Evolutionary conservation across 345 rosid genomes (phyloP).

Genomic region (Rhodamnia rubescens): DNA sequence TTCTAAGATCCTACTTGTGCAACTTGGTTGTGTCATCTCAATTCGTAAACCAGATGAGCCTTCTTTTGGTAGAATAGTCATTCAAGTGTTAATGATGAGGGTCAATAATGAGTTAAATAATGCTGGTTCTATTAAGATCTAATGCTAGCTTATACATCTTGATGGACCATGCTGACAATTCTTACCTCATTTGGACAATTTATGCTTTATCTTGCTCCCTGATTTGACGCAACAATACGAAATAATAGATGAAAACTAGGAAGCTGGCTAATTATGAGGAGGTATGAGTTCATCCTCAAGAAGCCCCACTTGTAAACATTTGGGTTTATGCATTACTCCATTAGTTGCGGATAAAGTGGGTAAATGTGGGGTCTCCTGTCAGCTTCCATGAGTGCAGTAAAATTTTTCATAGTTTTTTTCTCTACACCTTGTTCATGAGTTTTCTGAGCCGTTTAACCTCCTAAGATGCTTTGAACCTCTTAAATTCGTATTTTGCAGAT

Average conservation of each 20-base stretch:
- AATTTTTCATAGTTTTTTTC: not conserved
- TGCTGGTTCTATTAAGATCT: not conserved
- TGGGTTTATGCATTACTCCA: not conserved
- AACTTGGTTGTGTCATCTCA: not conserved
- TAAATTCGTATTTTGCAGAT: constrained; percentile 31
- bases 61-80: not conserved
- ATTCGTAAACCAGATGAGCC: not conserved
- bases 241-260: not conserved
- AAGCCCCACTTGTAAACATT: not conserved
- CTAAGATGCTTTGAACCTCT: not conserved
- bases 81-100: not conserved
- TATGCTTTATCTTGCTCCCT: not conserved
- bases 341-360: not conserved
- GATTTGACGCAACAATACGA: not conserved
- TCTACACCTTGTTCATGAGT: not conserved
- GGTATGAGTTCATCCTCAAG: not conserved
- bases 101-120: not conserved
- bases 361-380: not conserved
- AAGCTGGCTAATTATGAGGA: not conserved
- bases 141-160: not conserved
- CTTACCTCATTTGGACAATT: not conserved
- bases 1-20: not conserved
- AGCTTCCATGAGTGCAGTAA: not conserved
- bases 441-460: not conserved
- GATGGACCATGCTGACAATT: not conserved